Conservation (phyloP, 495 filamentous ascomycete genomes). For the Amphirosellinia nigrospora region DNA sequence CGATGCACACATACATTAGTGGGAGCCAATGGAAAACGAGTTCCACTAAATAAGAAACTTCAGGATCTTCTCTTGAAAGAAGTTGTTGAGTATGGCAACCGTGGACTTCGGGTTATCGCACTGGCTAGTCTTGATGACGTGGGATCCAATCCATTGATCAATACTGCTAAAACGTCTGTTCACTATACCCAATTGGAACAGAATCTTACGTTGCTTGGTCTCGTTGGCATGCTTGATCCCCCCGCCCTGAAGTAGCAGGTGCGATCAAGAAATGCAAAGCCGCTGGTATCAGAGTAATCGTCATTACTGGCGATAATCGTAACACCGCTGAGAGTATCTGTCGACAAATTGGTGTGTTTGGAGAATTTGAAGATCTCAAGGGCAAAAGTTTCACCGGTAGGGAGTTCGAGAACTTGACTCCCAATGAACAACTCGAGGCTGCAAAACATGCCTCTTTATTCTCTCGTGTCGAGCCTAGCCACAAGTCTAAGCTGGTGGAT, state of each 20-base stretch:
- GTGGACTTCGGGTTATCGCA: constrained; percentile 93
- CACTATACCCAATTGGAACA: constrained; percentile 90
- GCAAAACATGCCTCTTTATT: constrained; percentile 89
- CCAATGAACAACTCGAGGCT: constrained; percentile 78
- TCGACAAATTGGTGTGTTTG: constrained; percentile 95
- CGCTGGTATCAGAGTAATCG: constrained; percentile 95
- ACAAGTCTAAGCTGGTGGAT: constrained; percentile 97
- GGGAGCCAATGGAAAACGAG: constrained; percentile 75
- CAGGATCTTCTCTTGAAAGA: constrained; percentile 72
- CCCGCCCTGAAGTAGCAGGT: constrained; percentile 87
- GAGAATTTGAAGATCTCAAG: constrained; percentile 75
- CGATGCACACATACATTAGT: constrained; percentile 82
- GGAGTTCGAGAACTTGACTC: constrained; percentile 87
- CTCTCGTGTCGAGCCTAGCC: constrained; percentile 93
- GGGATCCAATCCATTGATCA: constrained; percentile 68
- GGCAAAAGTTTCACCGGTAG: constrained; percentile 96
- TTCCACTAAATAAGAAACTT: constrained; percentile 70
- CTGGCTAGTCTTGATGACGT: constrained; percentile 81
- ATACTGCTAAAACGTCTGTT: constrained; percentile 76
- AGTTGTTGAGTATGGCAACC: constrained; percentile 87
- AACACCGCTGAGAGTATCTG: constrained; percentile 98
- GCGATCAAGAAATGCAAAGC: constrained; percentile 88
- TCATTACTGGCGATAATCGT: constrained; percentile 97
- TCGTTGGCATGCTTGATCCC: constrained; percentile 97
- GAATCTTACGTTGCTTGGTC: constrained; percentile 89